Percentiles rank a stretch among this genome's conserved stretches.
Evolutionary conservation across 495 filamentous ascomycete species (phyloP).

Genomic region (Xylaria scruposa): DNA sequence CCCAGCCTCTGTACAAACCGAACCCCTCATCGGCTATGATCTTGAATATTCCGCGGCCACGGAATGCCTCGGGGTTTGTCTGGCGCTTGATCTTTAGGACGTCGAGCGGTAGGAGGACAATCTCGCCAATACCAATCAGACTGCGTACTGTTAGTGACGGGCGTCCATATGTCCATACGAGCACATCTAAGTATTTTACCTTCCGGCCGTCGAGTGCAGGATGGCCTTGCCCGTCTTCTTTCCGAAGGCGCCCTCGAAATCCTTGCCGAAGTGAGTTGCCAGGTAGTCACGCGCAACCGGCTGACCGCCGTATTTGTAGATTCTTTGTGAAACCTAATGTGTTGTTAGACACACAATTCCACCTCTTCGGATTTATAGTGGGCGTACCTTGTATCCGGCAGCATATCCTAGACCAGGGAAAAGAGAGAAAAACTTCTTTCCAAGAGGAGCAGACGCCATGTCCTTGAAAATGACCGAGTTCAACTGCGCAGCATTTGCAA

Average conservation of each 20-base stretch:
- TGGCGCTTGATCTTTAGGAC: constrained; percentile 99
- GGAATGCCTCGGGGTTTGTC: constrained; percentile 98
- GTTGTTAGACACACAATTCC: constrained; percentile 18
- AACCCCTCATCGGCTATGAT: constrained; percentile 95
- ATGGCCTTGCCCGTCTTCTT: constrained; percentile 98
- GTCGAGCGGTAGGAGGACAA: constrained; percentile 91
- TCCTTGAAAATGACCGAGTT: constrained; percentile 95
- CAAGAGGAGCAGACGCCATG: constrained; percentile 71
- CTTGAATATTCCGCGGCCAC: constrained; percentile 86
- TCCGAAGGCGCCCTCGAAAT: constrained; percentile 89
- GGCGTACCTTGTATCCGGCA: constrained; percentile 89
- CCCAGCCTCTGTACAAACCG: constrained; percentile 93
- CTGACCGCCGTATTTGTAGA: constrained; percentile 99
- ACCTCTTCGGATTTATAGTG: background rate
- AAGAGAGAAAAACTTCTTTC: constrained; percentile 87
- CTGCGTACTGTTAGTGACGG: constrained; percentile 49
- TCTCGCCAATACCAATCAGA: constrained; percentile 96
- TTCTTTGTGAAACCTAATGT: constrained; percentile 78
- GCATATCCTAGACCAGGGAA: constrained; percentile 98
- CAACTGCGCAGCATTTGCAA: constrained; percentile 65
- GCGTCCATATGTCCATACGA: background rate
- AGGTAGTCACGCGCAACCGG: constrained; percentile 94
- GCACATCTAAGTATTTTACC: constrained; percentile 53
- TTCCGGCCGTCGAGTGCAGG: constrained; percentile 95
- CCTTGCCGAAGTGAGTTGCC: constrained; percentile 74